These are phyloP conservation scores for Themeda triandra DNA, from an alignment of 176 grass and related monocot genomes.

Conservation along the genomic window DNA sequence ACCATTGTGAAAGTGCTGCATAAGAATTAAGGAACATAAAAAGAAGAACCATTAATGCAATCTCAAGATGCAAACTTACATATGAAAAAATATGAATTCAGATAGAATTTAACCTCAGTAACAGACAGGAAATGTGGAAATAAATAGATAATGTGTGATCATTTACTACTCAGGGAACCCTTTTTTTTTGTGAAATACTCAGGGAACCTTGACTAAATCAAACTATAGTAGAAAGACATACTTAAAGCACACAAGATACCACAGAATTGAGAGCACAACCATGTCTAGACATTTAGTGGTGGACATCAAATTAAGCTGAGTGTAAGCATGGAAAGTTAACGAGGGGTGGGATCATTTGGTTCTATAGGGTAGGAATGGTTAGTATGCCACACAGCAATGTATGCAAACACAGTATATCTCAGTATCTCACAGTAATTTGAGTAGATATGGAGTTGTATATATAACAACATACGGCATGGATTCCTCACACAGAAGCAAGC, in stretches of 20 bases:
- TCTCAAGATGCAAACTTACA: not conserved
- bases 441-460: not conserved
- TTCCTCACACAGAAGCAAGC: not conserved
- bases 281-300: not conserved
- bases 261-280: not conserved
- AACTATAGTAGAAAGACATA: not conserved
- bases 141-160: not conserved
- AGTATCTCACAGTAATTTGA: not conserved
- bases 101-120: not conserved
- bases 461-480: not conserved
- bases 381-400: not conserved
- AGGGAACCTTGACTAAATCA: not conserved
- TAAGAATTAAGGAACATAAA: conserved; percentile 56
- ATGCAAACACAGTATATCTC: not conserved
- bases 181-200: too few relatives aligned
- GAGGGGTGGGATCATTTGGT: not conserved
- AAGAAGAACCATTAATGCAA: conserved; percentile 9
- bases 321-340: not conserved
- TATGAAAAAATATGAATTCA: conserved; percentile 1
- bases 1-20: conserved; percentile 91
- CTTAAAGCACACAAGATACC: not conserved
- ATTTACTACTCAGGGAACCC: not conserved
- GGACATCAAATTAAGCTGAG: not conserved
- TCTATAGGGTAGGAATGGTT: not conserved
- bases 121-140: not conserved